Conservation (phyloP, 805 yeast genomes). For the Candida qinlingensis region DNA sequence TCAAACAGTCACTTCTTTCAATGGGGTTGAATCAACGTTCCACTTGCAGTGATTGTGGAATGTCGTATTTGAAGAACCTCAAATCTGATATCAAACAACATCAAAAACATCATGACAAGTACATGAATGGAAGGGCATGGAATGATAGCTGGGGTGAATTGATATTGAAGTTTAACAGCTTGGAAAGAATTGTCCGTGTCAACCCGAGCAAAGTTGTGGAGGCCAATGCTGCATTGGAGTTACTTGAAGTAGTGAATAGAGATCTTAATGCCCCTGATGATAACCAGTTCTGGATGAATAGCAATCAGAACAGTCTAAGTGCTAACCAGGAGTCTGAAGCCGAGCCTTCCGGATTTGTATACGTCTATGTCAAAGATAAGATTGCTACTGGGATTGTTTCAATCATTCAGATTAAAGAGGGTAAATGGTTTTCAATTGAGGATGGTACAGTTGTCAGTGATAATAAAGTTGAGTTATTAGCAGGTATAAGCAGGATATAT, state of each 20-base stretch:
- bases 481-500: conserved; percentile 48
- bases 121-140: conserved; percentile 49
- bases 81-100: conserved; percentile 43
- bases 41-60: conserved; percentile 47
- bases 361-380: conserved; percentile 39
- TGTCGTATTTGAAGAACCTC: conserved; percentile 43
- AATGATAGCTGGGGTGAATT: conserved; percentile 30
- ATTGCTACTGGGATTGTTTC: conserved; percentile 53
- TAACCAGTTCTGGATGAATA: conserved; percentile 34
- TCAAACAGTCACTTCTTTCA: conserved; percentile 16
- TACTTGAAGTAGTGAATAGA: conserved; percentile 50
- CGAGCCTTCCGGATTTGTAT: conserved; percentile 36
- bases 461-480: conserved; percentile 32
- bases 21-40: conserved; percentile 15
- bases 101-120: conserved; percentile 43
- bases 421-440: conserved; percentile 57
- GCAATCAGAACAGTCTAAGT: conserved; percentile 8
- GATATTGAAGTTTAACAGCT: conserved; percentile 5
- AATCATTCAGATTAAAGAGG: conserved; percentile 40
- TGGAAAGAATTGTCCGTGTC: conserved; percentile 32
- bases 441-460: conserved; percentile 46
- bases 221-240: conserved; percentile 30
- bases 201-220: conserved; percentile 29
- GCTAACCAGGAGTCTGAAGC: not conserved
- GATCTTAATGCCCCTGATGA: conserved; percentile 58